phyloP scores from a whole-genome alignment of 108 stramenopile genomes.

The Aureococcus anophagefferens region DNA sequence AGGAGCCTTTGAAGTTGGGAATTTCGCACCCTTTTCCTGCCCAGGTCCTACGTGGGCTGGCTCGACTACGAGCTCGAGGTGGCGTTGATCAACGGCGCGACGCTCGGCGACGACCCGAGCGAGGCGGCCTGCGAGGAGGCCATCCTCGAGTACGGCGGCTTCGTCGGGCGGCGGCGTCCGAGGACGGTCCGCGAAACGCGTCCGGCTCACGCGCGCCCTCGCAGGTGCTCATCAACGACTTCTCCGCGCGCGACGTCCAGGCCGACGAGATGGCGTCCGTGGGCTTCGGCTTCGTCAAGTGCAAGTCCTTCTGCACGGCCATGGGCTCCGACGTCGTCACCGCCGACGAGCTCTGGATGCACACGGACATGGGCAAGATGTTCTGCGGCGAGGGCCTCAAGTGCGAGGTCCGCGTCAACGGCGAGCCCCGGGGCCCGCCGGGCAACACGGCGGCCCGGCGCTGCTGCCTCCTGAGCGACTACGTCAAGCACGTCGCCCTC shows the following conservation, averaged over 20 bases:
- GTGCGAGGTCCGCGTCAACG: not conserved
- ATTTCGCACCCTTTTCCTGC: too few species aligned
- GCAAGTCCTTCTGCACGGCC: not conserved
- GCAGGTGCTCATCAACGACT: conserved; percentile 1
- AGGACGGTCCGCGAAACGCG: too few species aligned
- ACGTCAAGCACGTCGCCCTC: not conserved
- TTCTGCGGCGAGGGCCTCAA: not conserved
- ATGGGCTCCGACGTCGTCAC: not conserved
- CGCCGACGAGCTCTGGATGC: not conserved
- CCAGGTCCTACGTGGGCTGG: not conserved
- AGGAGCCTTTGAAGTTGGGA: too few species aligned
- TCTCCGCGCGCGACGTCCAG: not conserved
- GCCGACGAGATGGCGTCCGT: not conserved
- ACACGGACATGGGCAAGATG: not conserved
- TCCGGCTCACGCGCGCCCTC: too few species aligned
- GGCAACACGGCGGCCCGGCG: not conserved
- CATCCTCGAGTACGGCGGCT: not conserved
- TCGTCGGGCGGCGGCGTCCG: too few species aligned
- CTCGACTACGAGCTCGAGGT: not conserved
- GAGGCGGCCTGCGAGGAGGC: not conserved
- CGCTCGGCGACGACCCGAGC: not conserved
- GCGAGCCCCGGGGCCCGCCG: not conserved
- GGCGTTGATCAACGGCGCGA: not conserved
- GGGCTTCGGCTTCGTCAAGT: not conserved
- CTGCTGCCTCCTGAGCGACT: not conserved